Conservation (phyloP, 176 grass and related monocot species). For the Urochloa ruziziensis region DNA sequence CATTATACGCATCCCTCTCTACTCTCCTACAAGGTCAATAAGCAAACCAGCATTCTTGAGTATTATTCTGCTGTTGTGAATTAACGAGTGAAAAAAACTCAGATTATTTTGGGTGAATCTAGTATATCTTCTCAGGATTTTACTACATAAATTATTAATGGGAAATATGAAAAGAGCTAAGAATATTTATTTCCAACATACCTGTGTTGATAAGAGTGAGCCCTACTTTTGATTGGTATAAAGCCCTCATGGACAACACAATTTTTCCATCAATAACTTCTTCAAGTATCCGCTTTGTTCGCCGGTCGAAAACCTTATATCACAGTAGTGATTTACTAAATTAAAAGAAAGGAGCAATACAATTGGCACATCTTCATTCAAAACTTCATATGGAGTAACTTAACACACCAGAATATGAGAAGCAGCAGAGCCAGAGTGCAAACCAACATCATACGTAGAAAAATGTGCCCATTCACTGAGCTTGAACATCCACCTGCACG, state of each 20-base stretch:
- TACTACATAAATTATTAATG: not conserved
- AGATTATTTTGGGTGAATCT: not conserved
- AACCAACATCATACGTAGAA: conserved; percentile 92
- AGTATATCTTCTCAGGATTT: not conserved
- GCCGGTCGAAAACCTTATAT: conserved; percentile 84
- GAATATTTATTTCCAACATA: conserved; percentile 19
- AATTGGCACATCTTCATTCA: not conserved
- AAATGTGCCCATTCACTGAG: conserved; percentile 92
- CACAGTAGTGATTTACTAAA: conserved; percentile 4
- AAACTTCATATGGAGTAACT: not conserved
- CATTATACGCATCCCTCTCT: no score
- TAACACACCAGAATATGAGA: conserved; percentile 88
- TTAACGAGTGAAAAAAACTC: not conserved
- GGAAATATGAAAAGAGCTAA: not conserved
- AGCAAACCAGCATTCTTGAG: not conserved
- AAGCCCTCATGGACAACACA: conserved; percentile 87
- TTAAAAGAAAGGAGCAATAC: conserved; percentile 13
- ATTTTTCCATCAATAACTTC: conserved; percentile 96
- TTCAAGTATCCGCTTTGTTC: conserved; percentile 84
- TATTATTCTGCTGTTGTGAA: not conserved
- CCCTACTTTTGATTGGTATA: conserved; percentile 95
- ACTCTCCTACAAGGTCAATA: no score
- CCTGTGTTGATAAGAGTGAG: conserved; percentile 89
- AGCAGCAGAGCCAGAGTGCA: conserved; percentile 76
- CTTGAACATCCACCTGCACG: conserved; percentile 94